Evolutionary conservation across 768 basidiomycete species (phyloP), one percentile per base, ranked within the genome.

Genomic region (Boletus sp.): DNA sequence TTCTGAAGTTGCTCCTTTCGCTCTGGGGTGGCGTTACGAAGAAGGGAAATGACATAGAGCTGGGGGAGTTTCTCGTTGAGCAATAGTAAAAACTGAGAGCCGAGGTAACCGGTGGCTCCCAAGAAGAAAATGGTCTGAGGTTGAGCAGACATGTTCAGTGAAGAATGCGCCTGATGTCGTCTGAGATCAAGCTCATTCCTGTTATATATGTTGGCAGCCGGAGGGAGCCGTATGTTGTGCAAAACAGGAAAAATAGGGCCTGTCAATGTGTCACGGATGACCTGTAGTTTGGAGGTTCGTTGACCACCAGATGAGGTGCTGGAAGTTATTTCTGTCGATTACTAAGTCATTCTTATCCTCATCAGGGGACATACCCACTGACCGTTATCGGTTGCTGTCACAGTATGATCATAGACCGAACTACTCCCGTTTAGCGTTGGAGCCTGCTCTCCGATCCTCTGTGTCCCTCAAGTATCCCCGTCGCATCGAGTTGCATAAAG

Each of bases 81-180:
- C 17, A 70, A 54, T 2, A 68, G 14, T 6, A 79, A 63, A 57
- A 79, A 71, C 50, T 78, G 74, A 18, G 73, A 76, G 20, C 76
- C 77, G 37, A 79, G 64, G 62, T 74, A 78, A 18, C 78, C 78
- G 3, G 77, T 77, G 1, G 77, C 78, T 7, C 78, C 78, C 15
- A 79, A 66, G 50, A 78, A 68, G 64, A 80, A 76, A 54, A 78
- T 64, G 11, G 66, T 64, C 24, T 52, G 64, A 24, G 50, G 35
- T 17, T 45, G 56, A 17, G 36, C 7, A 32, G 61, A 54, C 66
- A 67, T 65, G 30, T 30, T 59, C 11, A 4, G 33, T 7, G 28
- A 36, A 18, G 48, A 37, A 46, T 24, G 18, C 7, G 46, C 15
- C 24, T 14, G n/a, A 29, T 7, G 35, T 32, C 9, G 18, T 47